Base-by-base conservation (phyloP, 1,139 yeast genomes). In the Hemisphaericaspora subhashii region DNA sequence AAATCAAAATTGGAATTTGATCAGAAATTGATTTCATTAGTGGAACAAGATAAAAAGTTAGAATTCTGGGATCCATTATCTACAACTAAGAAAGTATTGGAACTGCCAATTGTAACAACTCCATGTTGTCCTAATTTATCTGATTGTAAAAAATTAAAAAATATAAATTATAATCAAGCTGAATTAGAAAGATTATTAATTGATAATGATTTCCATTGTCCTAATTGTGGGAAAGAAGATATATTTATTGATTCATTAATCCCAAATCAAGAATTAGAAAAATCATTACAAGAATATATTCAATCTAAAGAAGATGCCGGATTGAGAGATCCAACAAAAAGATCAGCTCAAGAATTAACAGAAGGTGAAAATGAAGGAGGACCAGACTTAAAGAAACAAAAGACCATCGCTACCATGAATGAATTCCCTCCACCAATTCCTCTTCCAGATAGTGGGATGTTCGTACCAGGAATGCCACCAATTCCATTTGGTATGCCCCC, bases 201-300 rank as follows among this genome's bases (percentile, higher is more conserved):
- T 41, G 96, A 87, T 31, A 78, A 81, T 41, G 98, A 92, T 56
- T 92, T 92, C 65, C 81, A 79, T 35, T 92, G 98, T 63, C 98
- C 98, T 8, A 83, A 81, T 46, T 92, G 98, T 66, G 79, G 75
- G 7, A 74, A 74, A 13, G 81, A 79, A 22, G 96, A 88, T 46
- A 73, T 87, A 1, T 80, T 81, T 47, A 70, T 92, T 37, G 98
- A 92, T 61, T 74, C 83, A 10, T 68, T 90, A 43, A 68, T 71
- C 6, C 71, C 75, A 1, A 88, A 87, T 55, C 68, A 71, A 35
- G 85, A 76, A 17, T 68, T 81, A 58, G 79, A 78, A 45, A 61
- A 66, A 33, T 71, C 76, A 41, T 71, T 88, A 23, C 61, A 72
- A 29, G 70, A 72, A 26, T 86, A 78, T 48, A 52, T 80, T 9